Evolutionary conservation across 2,329 filamentous ascomycete species (phyloP).

Genomic region (Calonectria pseudoreteaudii): DNA sequence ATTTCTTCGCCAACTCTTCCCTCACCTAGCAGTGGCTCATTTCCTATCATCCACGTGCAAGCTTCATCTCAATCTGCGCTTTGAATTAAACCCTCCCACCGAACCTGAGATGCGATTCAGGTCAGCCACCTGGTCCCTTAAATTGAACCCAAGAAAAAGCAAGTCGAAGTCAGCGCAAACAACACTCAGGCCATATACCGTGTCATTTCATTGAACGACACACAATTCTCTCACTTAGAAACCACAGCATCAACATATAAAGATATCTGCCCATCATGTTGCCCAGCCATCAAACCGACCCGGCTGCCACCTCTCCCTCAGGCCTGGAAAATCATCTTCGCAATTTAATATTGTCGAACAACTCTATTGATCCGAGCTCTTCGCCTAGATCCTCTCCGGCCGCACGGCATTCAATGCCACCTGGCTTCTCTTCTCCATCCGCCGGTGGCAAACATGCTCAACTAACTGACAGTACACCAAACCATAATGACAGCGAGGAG

Average conservation of each 20-base stretch:
- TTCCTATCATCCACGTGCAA: not conserved
- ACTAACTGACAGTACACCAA: not conserved
- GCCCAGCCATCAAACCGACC: not conserved
- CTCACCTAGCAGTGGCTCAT: not conserved
- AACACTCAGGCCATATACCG: not conserved
- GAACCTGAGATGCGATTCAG: not conserved
- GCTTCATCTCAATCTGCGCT: not conserved
- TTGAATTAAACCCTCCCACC: not conserved
- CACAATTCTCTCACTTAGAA: not conserved
- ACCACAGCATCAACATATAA: not conserved
- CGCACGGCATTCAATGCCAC: not conserved
- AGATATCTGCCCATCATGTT: conserved; percentile 6
- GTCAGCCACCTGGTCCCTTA: not conserved
- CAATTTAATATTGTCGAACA: conserved; percentile 69
- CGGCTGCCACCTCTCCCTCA: conserved; percentile 15
- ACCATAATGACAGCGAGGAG: not conserved
- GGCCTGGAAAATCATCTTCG: conserved; percentile 69
- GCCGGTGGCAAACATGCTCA: conserved; percentile 4
- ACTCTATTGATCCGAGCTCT: conserved; percentile 39
- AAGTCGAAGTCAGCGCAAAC: not conserved
- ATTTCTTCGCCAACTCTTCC: not conserved
- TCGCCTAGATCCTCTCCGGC: conserved; percentile 13
- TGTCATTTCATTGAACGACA: not conserved
- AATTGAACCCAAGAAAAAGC: conserved; percentile 1
- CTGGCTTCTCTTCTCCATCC: not conserved